These are phyloP conservation scores for Fusarium tanahbumbuense DNA, from an alignment of 2,329 filamentous ascomycete species.

Conservation along the genomic window DNA sequence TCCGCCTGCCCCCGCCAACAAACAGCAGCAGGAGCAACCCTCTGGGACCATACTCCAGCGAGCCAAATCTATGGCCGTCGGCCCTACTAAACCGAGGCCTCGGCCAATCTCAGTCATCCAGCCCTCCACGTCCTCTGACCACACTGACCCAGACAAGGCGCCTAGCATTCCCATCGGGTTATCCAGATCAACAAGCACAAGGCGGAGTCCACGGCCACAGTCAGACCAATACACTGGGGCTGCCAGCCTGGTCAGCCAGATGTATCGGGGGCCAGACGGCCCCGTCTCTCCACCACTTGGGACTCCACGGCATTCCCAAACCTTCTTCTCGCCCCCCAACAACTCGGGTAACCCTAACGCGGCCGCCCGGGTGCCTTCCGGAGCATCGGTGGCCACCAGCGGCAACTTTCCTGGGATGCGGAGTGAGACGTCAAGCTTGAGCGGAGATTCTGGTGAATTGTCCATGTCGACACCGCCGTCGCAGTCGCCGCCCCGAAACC, in stretches of 20 bases:
- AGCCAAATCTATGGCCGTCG: slow-evolving; percentile 69
- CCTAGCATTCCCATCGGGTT: slow-evolving; percentile 78
- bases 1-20: slow-evolving; percentile 69
- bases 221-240: slow-evolving; percentile 73
- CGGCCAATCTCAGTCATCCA: slow-evolving; percentile 70
- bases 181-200: slow-evolving; percentile 65
- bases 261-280: slow-evolving; percentile 82
- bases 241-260: slow-evolving; percentile 84
- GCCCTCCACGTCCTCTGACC: slow-evolving; percentile 53
- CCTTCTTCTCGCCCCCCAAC: slow-evolving; percentile 69
- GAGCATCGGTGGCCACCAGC: slow-evolving; percentile 58
- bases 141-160: slow-evolving; percentile 77
- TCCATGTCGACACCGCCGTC: slow-evolving; percentile 57
- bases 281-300: slow-evolving; percentile 69
- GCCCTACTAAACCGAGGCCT: slow-evolving; percentile 60
- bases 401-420: slow-evolving; percentile 80
- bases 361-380: slow-evolving; percentile 63
- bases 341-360: slow-evolving; percentile 63
- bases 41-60: slow-evolving; percentile 68
- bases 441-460: slow-evolving; percentile 71
- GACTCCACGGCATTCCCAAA: slow-evolving; percentile 69
- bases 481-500: slow-evolving; percentile 65
- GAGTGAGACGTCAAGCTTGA: slow-evolving; percentile 72
- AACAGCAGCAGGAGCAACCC: slow-evolving; percentile 47
- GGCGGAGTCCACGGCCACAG: slow-evolving; percentile 66